Conservation (phyloP, 2,329 filamentous ascomycete genomes). For the Samsoniella hepiali region DNA sequence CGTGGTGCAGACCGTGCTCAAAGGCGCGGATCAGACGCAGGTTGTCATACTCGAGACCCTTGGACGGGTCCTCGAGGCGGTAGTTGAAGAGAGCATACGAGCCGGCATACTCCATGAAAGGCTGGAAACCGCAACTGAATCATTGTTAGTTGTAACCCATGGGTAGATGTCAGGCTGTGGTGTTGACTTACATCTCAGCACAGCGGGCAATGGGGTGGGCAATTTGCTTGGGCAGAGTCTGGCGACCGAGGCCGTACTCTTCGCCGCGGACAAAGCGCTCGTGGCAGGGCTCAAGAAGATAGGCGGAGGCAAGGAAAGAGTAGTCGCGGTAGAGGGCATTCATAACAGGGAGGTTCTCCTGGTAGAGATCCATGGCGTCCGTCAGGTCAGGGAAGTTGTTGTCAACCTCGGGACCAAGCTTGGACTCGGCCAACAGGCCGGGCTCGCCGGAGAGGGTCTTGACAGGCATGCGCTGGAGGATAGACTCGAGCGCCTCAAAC, state of each 20-base stretch:
- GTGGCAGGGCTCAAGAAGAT: conserved; percentile 89
- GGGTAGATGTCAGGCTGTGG: background rate
- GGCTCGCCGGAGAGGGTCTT: conserved; percentile 68
- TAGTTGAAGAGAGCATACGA: conserved; percentile 70
- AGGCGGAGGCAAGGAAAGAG: conserved; percentile 83
- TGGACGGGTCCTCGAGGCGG: conserved; percentile 53
- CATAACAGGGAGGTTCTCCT: conserved; percentile 71
- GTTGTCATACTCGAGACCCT: conserved; percentile 60
- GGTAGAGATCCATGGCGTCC: conserved; percentile 66
- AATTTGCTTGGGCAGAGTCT: conserved; percentile 69
- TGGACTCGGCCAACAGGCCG: conserved; percentile 71
- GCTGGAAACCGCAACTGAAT: conserved; percentile 67
- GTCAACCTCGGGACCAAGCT: conserved; percentile 72
- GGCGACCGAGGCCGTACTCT: conserved; percentile 73
- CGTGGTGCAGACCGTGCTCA: conserved; percentile 80
- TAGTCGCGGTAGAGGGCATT: conserved; percentile 91
- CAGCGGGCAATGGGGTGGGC: conserved; percentile 79
- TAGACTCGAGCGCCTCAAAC: conserved; percentile 68
- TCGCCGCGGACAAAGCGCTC: conserved; percentile 67
- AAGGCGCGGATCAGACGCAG: conserved; percentile 87
- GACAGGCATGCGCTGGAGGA: conserved; percentile 77
- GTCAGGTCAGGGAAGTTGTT: conserved; percentile 76
- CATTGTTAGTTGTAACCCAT: background rate
- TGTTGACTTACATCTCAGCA: conserved; percentile 69
- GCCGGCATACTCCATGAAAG: conserved; percentile 84